phyloP scores from a whole-genome alignment of 441 rosid species.

The Adansonia madagascariensis region DNA sequence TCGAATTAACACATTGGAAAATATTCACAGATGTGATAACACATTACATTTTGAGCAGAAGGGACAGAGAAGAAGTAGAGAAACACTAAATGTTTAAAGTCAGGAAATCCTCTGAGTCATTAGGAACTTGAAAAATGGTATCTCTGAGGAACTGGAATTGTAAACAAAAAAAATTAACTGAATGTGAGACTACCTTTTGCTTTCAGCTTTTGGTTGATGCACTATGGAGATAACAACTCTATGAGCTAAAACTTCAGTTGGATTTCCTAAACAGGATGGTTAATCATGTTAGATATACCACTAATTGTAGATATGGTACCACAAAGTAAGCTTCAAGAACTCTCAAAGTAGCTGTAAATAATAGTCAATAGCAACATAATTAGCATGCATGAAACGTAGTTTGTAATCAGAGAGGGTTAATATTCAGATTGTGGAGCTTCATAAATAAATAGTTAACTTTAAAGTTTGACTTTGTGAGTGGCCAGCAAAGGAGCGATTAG shows the following conservation, averaged over 20 bases:
- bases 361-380: conserved; percentile 20
- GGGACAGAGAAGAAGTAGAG: conserved; percentile 9
- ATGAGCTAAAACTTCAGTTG: conserved; percentile 56
- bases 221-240: conserved; percentile 58
- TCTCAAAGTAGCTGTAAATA: conserved; percentile 2
- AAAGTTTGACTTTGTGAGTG: conserved; percentile 7
- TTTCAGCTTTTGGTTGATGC: conserved; percentile 83
- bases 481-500: background rate
- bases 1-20: conserved; percentile 16
- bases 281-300: conserved; percentile 13
- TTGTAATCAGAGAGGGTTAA: background rate
- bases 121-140: background rate
- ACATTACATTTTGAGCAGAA: background rate
- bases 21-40: background rate
- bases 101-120: background rate
- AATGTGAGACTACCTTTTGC: conserved; percentile 60
- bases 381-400: background rate
- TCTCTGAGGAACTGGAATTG: conserved; percentile 16
- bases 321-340: conserved; percentile 7
- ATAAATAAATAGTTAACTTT: conserved; percentile 7
- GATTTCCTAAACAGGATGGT: conserved; percentile 48
- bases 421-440: background rate
- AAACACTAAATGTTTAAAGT: background rate
- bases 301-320: conserved; percentile 15
- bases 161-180: background rate